phyloP scores from a whole-genome alignment of 148 eudicot genomes.

The Diospyros kaki region DNA sequence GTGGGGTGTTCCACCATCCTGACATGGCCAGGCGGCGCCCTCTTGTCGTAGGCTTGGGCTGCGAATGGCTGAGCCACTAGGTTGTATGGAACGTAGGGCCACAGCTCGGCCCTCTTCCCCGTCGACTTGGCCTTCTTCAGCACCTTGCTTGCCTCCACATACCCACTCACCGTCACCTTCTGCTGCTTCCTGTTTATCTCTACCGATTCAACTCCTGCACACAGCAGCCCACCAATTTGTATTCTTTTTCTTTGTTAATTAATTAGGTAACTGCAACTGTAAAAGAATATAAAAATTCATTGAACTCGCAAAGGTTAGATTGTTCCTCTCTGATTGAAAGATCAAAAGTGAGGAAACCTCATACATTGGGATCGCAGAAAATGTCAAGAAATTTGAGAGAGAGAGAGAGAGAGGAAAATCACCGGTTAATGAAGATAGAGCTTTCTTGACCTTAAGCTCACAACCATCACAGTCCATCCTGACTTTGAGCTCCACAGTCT shows the following conservation, averaged over 20 bases:
- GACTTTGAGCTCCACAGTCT: constrained; percentile 80
- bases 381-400: not conserved
- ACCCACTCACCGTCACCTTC: constrained; percentile 74
- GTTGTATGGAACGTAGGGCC: constrained; percentile 93
- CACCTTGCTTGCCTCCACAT: constrained; percentile 66
- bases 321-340: too few relatives aligned
- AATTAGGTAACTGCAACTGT: too few relatives aligned
- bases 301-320: too few relatives aligned
- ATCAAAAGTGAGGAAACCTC: too few relatives aligned
- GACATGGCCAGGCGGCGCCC: constrained; percentile 83
- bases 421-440: constrained; percentile 65
- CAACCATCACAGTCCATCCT: constrained; percentile 94
- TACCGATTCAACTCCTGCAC: constrained; percentile 74
- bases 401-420: not conserved
- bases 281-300: too few relatives aligned
- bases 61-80: constrained; percentile 75
- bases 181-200: constrained; percentile 77
- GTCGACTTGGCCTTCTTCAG: constrained; percentile 67
- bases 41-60: constrained; percentile 63
- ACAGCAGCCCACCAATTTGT: not conserved
- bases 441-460: constrained; percentile 74
- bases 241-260: not conserved
- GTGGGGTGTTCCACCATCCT: constrained; percentile 48
- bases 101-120: constrained; percentile 84
- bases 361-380: too few relatives aligned